phyloP scores from a whole-genome alignment of 1,139 yeast species.

The Saccharomyces hybrid region DNA sequence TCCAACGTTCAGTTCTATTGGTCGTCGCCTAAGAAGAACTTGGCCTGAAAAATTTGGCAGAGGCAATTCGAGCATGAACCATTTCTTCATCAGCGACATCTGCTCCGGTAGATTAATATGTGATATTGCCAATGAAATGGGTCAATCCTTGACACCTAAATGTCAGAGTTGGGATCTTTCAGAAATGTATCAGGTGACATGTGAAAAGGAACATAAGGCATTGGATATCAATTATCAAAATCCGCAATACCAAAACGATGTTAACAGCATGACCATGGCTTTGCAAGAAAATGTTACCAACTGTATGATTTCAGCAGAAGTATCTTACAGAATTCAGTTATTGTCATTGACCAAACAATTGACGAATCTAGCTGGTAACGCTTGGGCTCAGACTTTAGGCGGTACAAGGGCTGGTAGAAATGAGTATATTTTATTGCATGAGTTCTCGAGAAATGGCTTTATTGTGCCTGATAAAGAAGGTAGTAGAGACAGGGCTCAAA shows the following conservation, averaged over 20 bases:
- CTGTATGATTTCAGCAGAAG: conserved; percentile 64
- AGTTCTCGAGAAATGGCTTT: conserved; percentile 70
- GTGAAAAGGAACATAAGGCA: conserved; percentile 52
- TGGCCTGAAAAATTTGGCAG: conserved; percentile 73
- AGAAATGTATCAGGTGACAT: conserved; percentile 79
- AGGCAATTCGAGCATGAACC: conserved; percentile 38
- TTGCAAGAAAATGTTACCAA: conserved; percentile 60
- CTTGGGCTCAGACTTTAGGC: conserved; percentile 90
- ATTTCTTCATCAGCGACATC: conserved; percentile 53
- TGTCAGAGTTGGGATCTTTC: conserved; percentile 95
- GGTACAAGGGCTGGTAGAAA: conserved; percentile 97
- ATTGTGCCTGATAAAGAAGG: conserved; percentile 85
- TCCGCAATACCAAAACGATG: conserved; percentile 59
- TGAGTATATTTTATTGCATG: conserved; percentile 88
- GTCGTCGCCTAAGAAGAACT: conserved; percentile 63
- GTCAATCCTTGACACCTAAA: conserved; percentile 81
- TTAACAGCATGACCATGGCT: conserved; percentile 58
- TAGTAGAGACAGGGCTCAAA: conserved; percentile 37
- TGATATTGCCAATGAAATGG: conserved; percentile 92
- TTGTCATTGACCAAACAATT: conserved; percentile 83
- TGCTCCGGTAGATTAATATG: conserved; percentile 83
- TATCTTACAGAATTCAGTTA: conserved; percentile 78
- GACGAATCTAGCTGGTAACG: conserved; percentile 92
- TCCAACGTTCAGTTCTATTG: conserved; percentile 73
- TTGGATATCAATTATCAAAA: conserved; percentile 68